A percentile compares a stretch with the other conserved stretches of the same genome.
Conservation (phyloP, 306 rosid genomes). For the Nissolia schottii region DNA sequence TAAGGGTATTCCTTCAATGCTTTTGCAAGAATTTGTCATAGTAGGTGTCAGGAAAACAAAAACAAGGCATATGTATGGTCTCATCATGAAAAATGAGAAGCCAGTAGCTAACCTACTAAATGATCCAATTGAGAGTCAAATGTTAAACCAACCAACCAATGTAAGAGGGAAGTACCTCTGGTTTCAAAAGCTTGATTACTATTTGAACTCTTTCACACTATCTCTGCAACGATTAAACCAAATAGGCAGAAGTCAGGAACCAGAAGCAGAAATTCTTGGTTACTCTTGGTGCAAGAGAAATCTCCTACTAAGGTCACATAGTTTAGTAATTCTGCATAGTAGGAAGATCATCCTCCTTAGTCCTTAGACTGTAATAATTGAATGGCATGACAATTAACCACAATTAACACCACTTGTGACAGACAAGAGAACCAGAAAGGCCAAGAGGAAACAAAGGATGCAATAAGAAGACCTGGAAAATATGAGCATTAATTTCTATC, state of each 20-base stretch:
- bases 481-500: too few relatives aligned
- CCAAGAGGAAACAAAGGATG: not conserved
- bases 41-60: constrained; percentile 44
- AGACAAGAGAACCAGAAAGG: not conserved
- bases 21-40: constrained; percentile 35
- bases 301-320: too few relatives aligned
- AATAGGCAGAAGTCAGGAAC: too few relatives aligned
- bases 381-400: not conserved
- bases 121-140: not conserved
- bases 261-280: too few relatives aligned
- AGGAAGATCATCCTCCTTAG: not conserved
- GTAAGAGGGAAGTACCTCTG: constrained; percentile 39
- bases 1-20: constrained; percentile 45
- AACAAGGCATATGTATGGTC: not conserved
- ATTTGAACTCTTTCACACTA: constrained; percentile 50
- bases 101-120: not conserved
- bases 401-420: not conserved
- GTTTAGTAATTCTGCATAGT: not conserved
- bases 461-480: not conserved
- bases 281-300: too few relatives aligned
- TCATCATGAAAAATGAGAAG: not conserved
- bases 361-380: not conserved
- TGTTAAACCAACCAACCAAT: not conserved
- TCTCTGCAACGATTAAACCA: constrained; percentile 26
- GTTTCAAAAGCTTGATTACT: constrained; percentile 46